phyloP scores from a whole-genome alignment of 2,329 filamentous ascomycete species.

The Hirsutella thompsonii region DNA sequence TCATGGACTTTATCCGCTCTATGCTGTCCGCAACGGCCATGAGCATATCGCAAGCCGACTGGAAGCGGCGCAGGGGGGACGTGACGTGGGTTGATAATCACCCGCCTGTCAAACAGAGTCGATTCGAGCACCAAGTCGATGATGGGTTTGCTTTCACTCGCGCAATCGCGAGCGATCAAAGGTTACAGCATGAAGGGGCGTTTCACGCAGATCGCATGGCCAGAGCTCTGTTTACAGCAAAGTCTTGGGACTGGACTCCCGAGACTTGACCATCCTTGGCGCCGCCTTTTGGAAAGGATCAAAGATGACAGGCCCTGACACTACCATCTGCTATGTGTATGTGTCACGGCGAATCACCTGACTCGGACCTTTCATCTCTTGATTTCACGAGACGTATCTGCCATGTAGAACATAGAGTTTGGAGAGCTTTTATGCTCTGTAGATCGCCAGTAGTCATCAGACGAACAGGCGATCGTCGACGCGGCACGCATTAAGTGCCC shows the following conservation, averaged over 20 bases:
- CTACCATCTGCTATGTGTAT: no score
- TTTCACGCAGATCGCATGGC: constrained; percentile 39
- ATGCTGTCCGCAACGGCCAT: constrained; percentile 36
- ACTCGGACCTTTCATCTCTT: no score
- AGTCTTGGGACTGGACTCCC: constrained; percentile 47
- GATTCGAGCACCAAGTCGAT: constrained; percentile 1
- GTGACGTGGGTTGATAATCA: constrained; percentile 35
- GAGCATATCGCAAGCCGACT: constrained; percentile 28
- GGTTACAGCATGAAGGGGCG: constrained; percentile 33
- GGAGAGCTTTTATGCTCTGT: no score
- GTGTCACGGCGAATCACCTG: background rate
- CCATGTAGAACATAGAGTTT: no score
- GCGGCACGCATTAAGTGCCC: no score
- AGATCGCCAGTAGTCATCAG: no score
- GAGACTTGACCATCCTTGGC: constrained; percentile 18
- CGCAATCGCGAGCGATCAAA: constrained; percentile 33
- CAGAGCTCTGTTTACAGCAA: constrained; percentile 39
- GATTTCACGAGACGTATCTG: no score
- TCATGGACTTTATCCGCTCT: constrained; percentile 50
- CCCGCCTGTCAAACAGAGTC: no score
- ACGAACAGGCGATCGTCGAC: no score
- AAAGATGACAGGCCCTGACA: no score
- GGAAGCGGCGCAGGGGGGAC: constrained; percentile 27
- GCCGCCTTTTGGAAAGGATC: background rate
- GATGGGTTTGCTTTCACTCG: constrained; percentile 36